phyloP scores from a whole-genome alignment of 768 basidiomycete genomes.

The Pleurotus tuoliensis region DNA sequence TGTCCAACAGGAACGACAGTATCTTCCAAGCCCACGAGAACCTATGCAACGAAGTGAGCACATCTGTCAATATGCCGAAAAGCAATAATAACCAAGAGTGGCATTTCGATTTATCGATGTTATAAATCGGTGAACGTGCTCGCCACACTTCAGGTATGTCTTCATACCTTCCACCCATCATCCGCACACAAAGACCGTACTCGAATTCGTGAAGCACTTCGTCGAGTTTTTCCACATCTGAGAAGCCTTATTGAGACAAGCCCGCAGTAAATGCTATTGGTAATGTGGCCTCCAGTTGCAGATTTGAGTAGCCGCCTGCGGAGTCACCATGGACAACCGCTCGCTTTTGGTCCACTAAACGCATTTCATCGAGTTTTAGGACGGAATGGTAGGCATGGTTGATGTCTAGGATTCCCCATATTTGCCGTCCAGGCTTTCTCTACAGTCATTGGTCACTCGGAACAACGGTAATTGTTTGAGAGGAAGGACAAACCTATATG shows the following conservation, averaged over 20 bases:
- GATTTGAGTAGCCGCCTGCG: conserved; percentile 52
- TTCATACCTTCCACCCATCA: conserved; percentile 47
- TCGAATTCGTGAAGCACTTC: conserved; percentile 57
- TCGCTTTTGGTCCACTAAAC: conserved; percentile 39
- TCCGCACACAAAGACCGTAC: conserved; percentile 36
- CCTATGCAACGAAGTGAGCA: too few species aligned
- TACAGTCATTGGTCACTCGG: conserved; percentile 14
- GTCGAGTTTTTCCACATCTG: conserved; percentile 43
- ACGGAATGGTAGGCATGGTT: conserved; percentile 47
- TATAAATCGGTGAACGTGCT: conserved; percentile 47
- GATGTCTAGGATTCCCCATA: too few species aligned
- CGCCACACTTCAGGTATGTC: conserved; percentile 45
- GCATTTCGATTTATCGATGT: conserved; percentile 45
- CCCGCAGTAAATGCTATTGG: conserved; percentile 41
- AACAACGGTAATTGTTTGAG: conserved; percentile 38
- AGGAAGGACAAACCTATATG: too few species aligned
- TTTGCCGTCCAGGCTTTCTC: conserved; percentile 41
- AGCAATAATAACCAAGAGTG: conserved; percentile 40
- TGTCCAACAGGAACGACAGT: too few species aligned
- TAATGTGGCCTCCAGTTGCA: conserved; percentile 31
- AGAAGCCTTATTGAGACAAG: conserved; percentile 46
- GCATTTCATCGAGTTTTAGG: conserved; percentile 31
- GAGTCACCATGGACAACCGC: conserved; percentile 52
- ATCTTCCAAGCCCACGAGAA: too few species aligned
- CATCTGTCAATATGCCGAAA: too few species aligned